A percentile compares a stretch with the other conserved stretches of the same genome.
These are phyloP conservation scores for Cantharellus anzutake DNA, from an alignment of 768 basidiomycete genomes.

Conservation along the genomic window DNA sequence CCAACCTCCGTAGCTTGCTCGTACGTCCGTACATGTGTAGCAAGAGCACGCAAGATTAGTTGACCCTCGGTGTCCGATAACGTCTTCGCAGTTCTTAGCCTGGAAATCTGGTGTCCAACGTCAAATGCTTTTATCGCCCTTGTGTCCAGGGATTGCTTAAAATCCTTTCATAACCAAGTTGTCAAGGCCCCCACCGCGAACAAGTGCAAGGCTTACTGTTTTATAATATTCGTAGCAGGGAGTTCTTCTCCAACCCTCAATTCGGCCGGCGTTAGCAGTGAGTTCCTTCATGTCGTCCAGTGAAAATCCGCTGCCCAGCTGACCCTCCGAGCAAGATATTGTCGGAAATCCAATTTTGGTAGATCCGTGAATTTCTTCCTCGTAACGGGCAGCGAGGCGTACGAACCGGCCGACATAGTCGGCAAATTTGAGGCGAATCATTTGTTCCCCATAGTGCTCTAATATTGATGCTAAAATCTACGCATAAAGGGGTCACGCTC, in stretches of 20 bases:
- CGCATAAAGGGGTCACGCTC: background rate
- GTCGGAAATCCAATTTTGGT: conserved; percentile 64
- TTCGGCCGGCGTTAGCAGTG: conserved; percentile 54
- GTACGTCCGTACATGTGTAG: conserved; percentile 54
- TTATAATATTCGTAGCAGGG: conserved; percentile 58
- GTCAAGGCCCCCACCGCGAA: background rate
- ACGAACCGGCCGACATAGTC: conserved; percentile 83
- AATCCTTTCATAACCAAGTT: conserved; percentile 33
- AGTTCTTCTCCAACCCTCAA: conserved; percentile 86
- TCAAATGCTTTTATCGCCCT: conserved; percentile 66
- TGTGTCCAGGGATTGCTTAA: conserved; percentile 31
- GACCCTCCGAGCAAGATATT: conserved; percentile 21
- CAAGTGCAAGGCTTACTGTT: conserved; percentile 27
- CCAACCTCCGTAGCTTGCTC: conserved; percentile 79
- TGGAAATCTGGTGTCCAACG: conserved; percentile 64
- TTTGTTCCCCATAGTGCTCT: conserved; percentile 79
- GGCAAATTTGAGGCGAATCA: conserved; percentile 74
- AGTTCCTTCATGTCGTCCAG: conserved; percentile 63
- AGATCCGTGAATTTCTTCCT: conserved; percentile 54
- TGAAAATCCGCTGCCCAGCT: conserved; percentile 65
- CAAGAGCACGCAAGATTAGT: conserved; percentile 54
- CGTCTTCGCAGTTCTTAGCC: conserved; percentile 53
- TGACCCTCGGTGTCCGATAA: conserved; percentile 57
- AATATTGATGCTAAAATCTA: conserved; percentile 40
- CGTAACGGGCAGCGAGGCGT: conserved; percentile 74